Evolutionary conservation across 345 rosid species (phyloP).

Genomic region (Citrus mangshanensis): DNA sequence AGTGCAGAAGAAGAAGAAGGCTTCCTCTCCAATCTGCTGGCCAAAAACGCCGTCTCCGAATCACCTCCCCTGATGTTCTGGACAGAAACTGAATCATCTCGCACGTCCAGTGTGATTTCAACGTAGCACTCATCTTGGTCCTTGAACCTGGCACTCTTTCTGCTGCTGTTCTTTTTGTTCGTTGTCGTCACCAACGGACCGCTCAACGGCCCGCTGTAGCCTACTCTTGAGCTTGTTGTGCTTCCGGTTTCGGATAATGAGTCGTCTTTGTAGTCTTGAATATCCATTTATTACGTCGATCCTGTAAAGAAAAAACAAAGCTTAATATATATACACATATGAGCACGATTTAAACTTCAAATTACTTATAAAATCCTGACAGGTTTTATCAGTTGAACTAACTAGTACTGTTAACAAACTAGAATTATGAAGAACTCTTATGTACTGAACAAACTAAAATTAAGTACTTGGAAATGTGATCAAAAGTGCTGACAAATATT

Average conservation of each 20-base stretch:
- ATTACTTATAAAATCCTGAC: background rate
- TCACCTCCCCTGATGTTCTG: slow-evolving; percentile 39
- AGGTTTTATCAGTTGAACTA: too few relatives aligned
- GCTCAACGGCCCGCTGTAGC: slow-evolving; percentile 46
- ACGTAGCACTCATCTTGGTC: slow-evolving; percentile 31
- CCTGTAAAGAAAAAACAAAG: background rate
- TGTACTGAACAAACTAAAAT: too few relatives aligned
- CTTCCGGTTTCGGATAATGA: slow-evolving; percentile 44
- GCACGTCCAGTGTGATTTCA: slow-evolving; percentile 55
- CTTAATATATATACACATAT: too few relatives aligned
- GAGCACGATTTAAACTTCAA: background rate
- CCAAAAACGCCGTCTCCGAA: slow-evolving; percentile 36
- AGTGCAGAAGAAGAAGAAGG: slow-evolving; percentile 31
- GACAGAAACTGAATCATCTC: slow-evolving; percentile 45
- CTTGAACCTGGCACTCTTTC: slow-evolving; percentile 42
- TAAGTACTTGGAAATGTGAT: too few relatives aligned
- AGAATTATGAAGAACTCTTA: background rate
- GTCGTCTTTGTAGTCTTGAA: slow-evolving; percentile 30
- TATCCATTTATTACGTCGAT: slow-evolving; percentile 27
- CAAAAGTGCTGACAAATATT: too few relatives aligned
- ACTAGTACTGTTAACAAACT: too few relatives aligned
- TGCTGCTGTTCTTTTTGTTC: slow-evolving; percentile 26
- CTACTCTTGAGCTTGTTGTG: slow-evolving; percentile 26
- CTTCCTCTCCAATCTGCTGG: slow-evolving; percentile 35
- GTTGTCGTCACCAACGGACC: slow-evolving; percentile 31